Evolutionary conservation across 169 alveolate genomes (phyloP).

Genomic region (Plasmodium blacklocki): DNA sequence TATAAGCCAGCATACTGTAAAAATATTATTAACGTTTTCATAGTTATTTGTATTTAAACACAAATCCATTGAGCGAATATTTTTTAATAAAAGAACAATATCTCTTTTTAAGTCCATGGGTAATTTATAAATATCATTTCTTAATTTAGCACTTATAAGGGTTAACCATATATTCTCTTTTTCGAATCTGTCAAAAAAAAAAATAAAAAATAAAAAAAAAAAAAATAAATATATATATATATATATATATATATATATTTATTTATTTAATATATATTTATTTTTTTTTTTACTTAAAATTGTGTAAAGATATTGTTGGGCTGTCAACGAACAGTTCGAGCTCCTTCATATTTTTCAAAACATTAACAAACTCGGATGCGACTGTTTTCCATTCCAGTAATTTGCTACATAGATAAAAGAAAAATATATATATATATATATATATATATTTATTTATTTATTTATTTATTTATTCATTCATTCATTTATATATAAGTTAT

Average conservation of each 20-base stretch:
- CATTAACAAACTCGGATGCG: conserved; percentile 63
- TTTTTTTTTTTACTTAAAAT: conserved; percentile 36
- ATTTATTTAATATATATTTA: background rate
- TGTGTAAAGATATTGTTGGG: conserved; percentile 44
- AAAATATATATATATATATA: background rate
- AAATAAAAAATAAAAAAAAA: background rate
- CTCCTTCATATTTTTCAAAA: conserved; percentile 58
- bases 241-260: background rate
- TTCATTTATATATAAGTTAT: background rate
- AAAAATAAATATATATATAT: background rate
- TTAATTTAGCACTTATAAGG: conserved; percentile 46
- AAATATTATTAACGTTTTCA: conserved; percentile 67
- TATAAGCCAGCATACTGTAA: conserved; percentile 72
- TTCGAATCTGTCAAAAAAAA: conserved; percentile 20
- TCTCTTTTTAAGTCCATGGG: conserved; percentile 76
- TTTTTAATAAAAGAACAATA: conserved; percentile 53
- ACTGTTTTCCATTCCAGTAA: conserved; percentile 68
- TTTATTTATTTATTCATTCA: no score
- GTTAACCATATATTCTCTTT: conserved; percentile 63
- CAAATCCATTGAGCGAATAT: conserved; percentile 61
- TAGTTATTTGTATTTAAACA: conserved; percentile 44
- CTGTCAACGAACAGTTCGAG: conserved; percentile 47
- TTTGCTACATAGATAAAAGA: conserved; percentile 28
- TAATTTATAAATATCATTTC: conserved; percentile 64
- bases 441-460: no score